Base-by-base conservation (phyloP, 2,329 filamentous ascomycete species). In the Diplodia corticola region DNA sequence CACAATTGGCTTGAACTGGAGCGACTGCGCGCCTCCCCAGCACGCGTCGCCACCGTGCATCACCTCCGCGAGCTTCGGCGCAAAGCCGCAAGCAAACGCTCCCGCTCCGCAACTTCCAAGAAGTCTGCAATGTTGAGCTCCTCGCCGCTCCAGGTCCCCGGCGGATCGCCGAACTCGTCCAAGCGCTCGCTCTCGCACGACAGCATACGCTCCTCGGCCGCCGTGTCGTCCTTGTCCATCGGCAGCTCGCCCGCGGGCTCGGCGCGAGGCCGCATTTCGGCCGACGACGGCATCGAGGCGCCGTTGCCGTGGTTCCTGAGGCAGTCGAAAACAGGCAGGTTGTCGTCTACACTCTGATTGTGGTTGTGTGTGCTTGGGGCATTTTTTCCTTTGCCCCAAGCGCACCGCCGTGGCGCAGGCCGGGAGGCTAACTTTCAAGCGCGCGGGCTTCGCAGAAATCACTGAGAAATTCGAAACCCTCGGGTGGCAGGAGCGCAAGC, bases 391-490 rank as follows among this genome's bases (percentile, higher is more conserved):
- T n/a, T n/a, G n/a, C 12, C 26, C 50, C 51, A 54, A n/a, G 53
- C 17, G 53, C 37, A 30, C 37, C 26, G 2, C n/a, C 20, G 35
- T 28, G 55, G 35, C 17, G n/a, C n/a, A n/a, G 7, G 10, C n/a
- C 55, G 26, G 17, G 44, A 60, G 28, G 50, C 65, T 67, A 49
- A 67, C 65, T 28, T 30, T 44, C n/a, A 35, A 35, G 17, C 71
- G 40, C 28, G 22, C 30, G 48, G n/a, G n/a, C n/a, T 10, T 33
- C 30, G 30, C 64, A 88, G 86, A 88, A 65, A 81, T 89, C 59
- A 80, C 83, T 67, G 76, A 80, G 66, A 88, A 86, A 72, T 90
- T 89, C 73, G 78, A 83, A 66, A 84, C 88, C 67, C 79, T 91
- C 50, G 82, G 88, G 78, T 85, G 84, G 84, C 79, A 85, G 71